phyloP scores from a whole-genome alignment of 371 early-diverging fungal species.

The Mucor saturninus region DNA sequence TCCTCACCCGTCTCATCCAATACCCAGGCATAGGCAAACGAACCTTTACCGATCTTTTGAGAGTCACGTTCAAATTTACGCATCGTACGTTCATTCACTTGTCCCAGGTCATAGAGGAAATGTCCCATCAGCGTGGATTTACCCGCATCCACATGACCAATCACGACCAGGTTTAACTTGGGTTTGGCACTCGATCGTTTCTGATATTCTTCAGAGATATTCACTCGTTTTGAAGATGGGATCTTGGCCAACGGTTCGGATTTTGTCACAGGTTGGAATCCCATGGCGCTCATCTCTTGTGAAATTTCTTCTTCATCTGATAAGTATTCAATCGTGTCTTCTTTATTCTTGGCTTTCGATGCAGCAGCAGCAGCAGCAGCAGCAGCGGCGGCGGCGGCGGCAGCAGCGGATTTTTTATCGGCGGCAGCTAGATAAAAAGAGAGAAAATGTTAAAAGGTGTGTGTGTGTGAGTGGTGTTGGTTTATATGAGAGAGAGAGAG shows the following conservation, averaged over 20 bases:
- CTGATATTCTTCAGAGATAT: slow-evolving; percentile 77
- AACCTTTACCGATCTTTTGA: slow-evolving; percentile 89
- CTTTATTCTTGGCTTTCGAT: slow-evolving; percentile 28
- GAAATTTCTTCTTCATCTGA: slow-evolving; percentile 49
- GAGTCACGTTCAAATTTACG: slow-evolving; percentile 94
- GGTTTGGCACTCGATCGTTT: slow-evolving; percentile 74
- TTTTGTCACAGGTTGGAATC: slow-evolving; percentile 29
- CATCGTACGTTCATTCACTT: slow-evolving; percentile 90
- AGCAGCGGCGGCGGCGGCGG: not conserved
- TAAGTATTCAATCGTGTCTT: slow-evolving; percentile 52
- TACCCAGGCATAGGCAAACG: slow-evolving; percentile 96
- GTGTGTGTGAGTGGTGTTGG: not conserved
- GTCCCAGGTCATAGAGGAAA: slow-evolving; percentile 85
- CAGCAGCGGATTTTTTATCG: slow-evolving; percentile 13
- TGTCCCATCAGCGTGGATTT: slow-evolving; percentile 99
- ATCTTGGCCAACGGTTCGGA: slow-evolving; percentile 44
- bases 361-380: slow-evolving; percentile 6
- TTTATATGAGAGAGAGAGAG: slow-evolving; percentile 5
- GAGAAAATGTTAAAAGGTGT: slow-evolving; percentile 1
- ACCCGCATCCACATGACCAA: slow-evolving; percentile 99
- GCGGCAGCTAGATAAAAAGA: slow-evolving; percentile 20
- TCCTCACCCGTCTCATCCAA: slow-evolving; percentile 95
- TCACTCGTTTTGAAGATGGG: slow-evolving; percentile 60
- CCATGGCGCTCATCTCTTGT: slow-evolving; percentile 61
- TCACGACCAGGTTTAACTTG: slow-evolving; percentile 82